Conservation (phyloP, 768 basidiomycete genomes). For the Tulasnella sp. region DNA sequence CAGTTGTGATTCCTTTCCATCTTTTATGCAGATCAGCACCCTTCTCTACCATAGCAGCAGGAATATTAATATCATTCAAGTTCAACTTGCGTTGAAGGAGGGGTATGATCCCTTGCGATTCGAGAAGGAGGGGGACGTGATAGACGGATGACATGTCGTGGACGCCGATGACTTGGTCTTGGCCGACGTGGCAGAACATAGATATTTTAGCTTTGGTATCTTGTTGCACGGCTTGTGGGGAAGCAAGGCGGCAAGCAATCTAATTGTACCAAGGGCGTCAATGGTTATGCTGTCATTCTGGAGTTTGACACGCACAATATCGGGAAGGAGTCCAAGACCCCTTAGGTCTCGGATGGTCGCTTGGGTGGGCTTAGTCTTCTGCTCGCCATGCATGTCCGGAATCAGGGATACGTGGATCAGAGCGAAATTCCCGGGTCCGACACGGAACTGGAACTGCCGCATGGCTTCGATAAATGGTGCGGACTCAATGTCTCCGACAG, state of each 20-base stretch:
- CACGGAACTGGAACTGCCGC: constrained; percentile 99
- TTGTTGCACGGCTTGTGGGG: constrained; percentile 67
- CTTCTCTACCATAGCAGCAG: constrained; percentile 44
- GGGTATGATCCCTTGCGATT: constrained; percentile 82
- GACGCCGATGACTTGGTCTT: constrained; percentile 80
- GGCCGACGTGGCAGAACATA: constrained; percentile 95
- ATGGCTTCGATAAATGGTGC: constrained; percentile 97
- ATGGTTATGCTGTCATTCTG: not conserved
- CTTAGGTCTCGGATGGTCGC: constrained; percentile 90
- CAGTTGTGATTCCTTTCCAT: constrained; percentile 77
- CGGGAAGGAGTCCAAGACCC: constrained; percentile 85
- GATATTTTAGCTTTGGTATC: constrained; percentile 92
- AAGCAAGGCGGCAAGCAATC: constrained; percentile 88
- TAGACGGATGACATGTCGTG: constrained; percentile 96
- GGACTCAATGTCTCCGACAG: constrained; percentile 97
- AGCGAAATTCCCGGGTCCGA: constrained; percentile 92
- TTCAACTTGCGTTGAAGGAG: constrained; percentile 78
- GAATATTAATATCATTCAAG: constrained; percentile 46
- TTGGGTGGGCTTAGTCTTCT: constrained; percentile 98
- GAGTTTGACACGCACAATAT: constrained; percentile 49
- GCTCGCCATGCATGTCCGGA: constrained; percentile 98
- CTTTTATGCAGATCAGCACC: constrained; percentile 56
- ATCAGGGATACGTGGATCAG: constrained; percentile 95
- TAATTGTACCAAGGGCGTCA: constrained; percentile 25
- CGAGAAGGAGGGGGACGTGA: constrained; percentile 87